Evolutionary conservation across 2,329 filamentous ascomycete genomes (phyloP).

Genomic region (Ophiostoma tasmaniense): DNA sequence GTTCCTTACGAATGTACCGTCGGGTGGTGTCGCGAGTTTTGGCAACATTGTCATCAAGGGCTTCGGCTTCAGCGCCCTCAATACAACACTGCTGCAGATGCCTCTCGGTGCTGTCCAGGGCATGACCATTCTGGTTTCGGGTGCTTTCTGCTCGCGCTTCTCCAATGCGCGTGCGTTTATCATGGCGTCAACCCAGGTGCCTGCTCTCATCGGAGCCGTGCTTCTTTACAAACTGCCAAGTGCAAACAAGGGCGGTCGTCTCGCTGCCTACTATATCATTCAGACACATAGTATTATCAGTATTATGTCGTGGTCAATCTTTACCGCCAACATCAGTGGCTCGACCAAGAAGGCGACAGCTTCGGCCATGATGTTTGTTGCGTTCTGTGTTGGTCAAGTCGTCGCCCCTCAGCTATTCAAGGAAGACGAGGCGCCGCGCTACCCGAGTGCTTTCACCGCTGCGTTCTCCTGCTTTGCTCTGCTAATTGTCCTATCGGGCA

Average conservation of each 20-base stretch:
- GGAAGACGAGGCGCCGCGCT: slow-evolving; percentile 47
- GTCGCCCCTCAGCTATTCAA: slow-evolving; percentile 48
- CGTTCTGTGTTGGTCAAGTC: slow-evolving; percentile 47
- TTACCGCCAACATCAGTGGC: slow-evolving; percentile 51
- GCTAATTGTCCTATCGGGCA: not conserved
- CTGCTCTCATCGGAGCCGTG: slow-evolving; percentile 49
- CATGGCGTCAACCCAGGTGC: slow-evolving; percentile 27
- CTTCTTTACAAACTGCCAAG: slow-evolving; percentile 51
- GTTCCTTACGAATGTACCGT: not conserved
- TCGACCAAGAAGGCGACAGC: slow-evolving; percentile 53
- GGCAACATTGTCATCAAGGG: slow-evolving; percentile 36
- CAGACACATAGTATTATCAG: slow-evolving; percentile 35
- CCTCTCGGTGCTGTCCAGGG: slow-evolving; percentile 56
- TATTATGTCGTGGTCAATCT: slow-evolving; percentile 54
- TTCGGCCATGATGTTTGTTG: slow-evolving; percentile 44
- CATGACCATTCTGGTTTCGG: slow-evolving; percentile 24
- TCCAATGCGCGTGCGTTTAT: slow-evolving; percentile 42
- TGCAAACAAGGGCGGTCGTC: slow-evolving; percentile 50
- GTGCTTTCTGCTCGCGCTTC: slow-evolving; percentile 46
- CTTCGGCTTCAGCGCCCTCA: slow-evolving; percentile 56
- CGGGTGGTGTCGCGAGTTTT: slow-evolving; percentile 28
- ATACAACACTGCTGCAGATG: slow-evolving; percentile 56
- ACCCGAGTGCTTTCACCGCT: slow-evolving; percentile 42
- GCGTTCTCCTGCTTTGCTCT: slow-evolving; percentile 25
- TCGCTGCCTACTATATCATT: slow-evolving; percentile 57